phyloP scores from a whole-genome alignment of 2,329 filamentous ascomycete genomes.

The Arthrobotrys sinensis region DNA sequence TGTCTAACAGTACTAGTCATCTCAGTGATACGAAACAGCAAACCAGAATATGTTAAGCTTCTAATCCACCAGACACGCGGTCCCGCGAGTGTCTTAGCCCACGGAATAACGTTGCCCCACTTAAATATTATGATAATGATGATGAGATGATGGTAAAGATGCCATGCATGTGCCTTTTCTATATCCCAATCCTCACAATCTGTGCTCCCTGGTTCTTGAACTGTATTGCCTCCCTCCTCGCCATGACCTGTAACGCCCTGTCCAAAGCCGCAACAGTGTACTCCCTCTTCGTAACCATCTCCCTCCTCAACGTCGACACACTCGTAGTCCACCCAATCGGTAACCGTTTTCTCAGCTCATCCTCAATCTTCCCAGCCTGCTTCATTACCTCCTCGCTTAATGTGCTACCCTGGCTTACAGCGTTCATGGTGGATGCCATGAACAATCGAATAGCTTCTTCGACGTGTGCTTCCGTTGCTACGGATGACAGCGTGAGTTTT shows the following conservation, averaged over 20 bases:
- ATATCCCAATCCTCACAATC: conserved; percentile 81
- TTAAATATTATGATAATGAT: too few relatives aligned
- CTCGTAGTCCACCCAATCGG: conserved; percentile 97
- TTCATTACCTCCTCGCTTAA: conserved; percentile 91
- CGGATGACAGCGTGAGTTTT: conserved; percentile 86
- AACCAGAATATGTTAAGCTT: too few relatives aligned
- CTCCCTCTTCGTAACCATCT: conserved; percentile 92
- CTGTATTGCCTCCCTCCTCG: conserved; percentile 87
- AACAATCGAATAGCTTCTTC: conserved; percentile 98
- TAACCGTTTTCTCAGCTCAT: conserved; percentile 86
- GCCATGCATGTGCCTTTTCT: conserved; percentile 34
- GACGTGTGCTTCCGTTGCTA: conserved; percentile 91
- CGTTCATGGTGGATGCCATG: conserved; percentile 97
- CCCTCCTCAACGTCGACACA: conserved; percentile 84
- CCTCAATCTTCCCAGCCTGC: conserved; percentile 87
- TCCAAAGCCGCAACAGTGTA: conserved; percentile 90
- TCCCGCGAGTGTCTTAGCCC: too few relatives aligned
- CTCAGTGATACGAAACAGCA: too few relatives aligned
- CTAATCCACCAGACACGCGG: too few relatives aligned
- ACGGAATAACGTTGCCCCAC: too few relatives aligned
- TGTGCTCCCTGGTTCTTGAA: conserved; percentile 82
- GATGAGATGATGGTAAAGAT: too few relatives aligned
- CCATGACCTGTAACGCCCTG: conserved; percentile 85
- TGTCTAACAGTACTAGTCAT: too few relatives aligned
- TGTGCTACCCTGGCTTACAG: conserved; percentile 89